phyloP scores from a whole-genome alignment of 345 rosid genomes.

The Pistacia integerrima region DNA sequence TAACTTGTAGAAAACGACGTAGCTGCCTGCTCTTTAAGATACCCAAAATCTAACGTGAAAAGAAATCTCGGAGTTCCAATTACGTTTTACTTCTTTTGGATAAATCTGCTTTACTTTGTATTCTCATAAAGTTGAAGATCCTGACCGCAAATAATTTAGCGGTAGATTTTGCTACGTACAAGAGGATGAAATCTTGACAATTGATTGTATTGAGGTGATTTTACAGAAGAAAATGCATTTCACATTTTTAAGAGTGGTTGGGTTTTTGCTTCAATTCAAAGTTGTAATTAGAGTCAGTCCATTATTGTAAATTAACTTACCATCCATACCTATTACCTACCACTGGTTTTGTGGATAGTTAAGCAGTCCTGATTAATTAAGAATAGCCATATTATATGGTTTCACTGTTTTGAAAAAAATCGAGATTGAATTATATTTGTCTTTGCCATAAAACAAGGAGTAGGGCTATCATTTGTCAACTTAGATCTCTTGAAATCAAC shows the following conservation, averaged over 20 bases:
- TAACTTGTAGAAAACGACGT: conserved; percentile 14
- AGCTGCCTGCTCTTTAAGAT: background rate
- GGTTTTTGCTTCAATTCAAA: conserved; percentile 10
- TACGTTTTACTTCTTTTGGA: background rate
- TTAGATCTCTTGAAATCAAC: background rate
- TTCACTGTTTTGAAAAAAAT: no score
- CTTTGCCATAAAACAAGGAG: background rate
- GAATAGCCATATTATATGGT: no score
- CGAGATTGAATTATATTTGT: no score
- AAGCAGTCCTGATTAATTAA: no score
- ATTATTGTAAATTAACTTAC: background rate
- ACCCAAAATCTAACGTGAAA: conserved; percentile 10
- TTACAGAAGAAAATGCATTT: no score
- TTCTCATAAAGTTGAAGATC: background rate
- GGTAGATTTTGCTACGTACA: background rate
- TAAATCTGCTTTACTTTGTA: background rate
- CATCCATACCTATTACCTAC: background rate
- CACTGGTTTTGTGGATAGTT: background rate
- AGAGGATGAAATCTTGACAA: no score
- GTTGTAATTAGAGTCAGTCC: background rate
- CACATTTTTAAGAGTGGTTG: no score
- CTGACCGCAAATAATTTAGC: background rate
- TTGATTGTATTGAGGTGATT: no score
- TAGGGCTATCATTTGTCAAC: background rate
- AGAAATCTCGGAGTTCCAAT: background rate